Conservation (phyloP, 495 filamentous ascomycete species). For the Podospora australis region DNA sequence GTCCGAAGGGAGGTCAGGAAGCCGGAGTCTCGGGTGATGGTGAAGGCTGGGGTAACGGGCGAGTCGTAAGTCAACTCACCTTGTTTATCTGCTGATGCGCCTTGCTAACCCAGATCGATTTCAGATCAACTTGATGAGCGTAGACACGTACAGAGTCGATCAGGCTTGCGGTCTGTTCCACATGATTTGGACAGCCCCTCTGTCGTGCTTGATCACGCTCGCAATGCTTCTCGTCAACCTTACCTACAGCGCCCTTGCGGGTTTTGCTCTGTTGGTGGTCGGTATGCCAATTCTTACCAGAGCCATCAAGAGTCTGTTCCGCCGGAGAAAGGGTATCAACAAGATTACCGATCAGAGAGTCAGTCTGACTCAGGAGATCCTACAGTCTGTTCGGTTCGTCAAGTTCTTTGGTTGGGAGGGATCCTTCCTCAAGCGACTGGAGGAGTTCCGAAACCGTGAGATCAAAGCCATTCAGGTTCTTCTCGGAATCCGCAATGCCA, state of each 20-base stretch:
- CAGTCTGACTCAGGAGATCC: conserved; percentile 83
- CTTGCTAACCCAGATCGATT: conserved; percentile 4
- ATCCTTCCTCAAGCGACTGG: conserved; percentile 71
- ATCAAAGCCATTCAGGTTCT: conserved; percentile 73
- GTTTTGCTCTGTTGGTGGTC: conserved; percentile 74
- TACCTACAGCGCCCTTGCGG: conserved; percentile 79
- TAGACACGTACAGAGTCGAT: conserved; percentile 86
- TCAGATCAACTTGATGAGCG: conserved; percentile 76
- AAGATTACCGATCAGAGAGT: conserved; percentile 89
- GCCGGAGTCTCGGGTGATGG: conserved; percentile 55
- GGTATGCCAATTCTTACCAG: conserved; percentile 67
- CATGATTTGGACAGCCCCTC: conserved; percentile 77
- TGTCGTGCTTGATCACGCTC: conserved; percentile 70
- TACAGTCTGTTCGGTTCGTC: conserved; percentile 86
- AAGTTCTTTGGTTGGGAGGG: conserved; percentile 96
- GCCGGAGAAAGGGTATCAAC: conserved; percentile 70
- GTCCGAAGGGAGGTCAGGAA: conserved; percentile 26
- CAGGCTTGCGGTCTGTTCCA: conserved; percentile 83
- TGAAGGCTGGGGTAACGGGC: conserved; percentile 82
- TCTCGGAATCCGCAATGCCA: conserved; percentile 73
- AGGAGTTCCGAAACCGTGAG: conserved; percentile 64
- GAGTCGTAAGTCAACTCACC: conserved; percentile 44
- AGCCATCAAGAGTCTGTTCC: conserved; percentile 66
- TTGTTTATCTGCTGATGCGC: neutral
- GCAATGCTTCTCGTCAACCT: conserved; percentile 76